Base-by-base conservation (phyloP, 169 alveolate genomes). In the Plasmodium adleri region DNA sequence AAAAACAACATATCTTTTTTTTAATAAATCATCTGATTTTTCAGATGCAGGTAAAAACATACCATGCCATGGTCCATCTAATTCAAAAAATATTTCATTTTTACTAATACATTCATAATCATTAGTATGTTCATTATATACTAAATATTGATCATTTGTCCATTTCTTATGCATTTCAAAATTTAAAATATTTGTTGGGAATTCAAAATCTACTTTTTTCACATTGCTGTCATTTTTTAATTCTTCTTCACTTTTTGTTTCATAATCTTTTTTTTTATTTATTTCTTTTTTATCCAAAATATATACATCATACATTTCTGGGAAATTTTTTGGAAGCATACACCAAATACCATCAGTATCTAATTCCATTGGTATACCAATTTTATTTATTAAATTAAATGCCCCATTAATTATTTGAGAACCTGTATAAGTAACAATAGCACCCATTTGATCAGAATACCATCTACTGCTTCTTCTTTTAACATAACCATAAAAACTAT, bases 261-360 rank as follows among this genome's bases (percentile, higher is more conserved):
- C 95, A 60, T 88, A 92, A 6, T 72, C 20, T 15, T 66, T 85
- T n/a, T 58, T 17, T 32, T 47, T 85, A 62, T 85, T 60, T 45
- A 72, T 8, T 15, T 1, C 59, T 15, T 60, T 47, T 63, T 22
- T 72, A 22, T 73, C 86, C 13, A 73, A 39, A n/a, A 90, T 74
- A 22, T 43, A 68, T 12, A 92, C 80, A 54, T 94, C 95, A 24
- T 92, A 72, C 54, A 94, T 94, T 32, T 93, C 95, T 28, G 99
- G 99, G 93, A 99, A 99, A 15, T 98, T 97, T 50, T 96, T 93
- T 10, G 99, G 99, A 28, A 98, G 90, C 93, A 98, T 95, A 67
- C 99, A 96, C 99, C 99, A 99, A 58, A 99, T 98, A 58, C 99
- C 99, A 94, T 99, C 99, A 4, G 99, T 99, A 95, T 99, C 99